Evolutionary conservation across 2,329 filamentous ascomycete species (phyloP), one percentile per base, ranked within the genome.

Genomic region (Akanthomyces dipterigenus): DNA sequence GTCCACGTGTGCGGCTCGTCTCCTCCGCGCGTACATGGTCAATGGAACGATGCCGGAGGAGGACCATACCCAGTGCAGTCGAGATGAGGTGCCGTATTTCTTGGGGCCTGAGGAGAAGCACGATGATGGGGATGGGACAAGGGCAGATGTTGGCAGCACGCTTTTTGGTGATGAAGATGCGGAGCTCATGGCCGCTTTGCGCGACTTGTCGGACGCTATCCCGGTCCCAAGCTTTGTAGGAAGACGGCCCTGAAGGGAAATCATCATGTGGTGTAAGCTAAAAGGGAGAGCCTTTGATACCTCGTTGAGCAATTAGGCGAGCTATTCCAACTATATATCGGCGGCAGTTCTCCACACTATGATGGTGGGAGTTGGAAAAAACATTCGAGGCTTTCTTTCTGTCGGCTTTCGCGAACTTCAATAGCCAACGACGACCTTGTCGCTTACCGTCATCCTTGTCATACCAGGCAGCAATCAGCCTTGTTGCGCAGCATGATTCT

Each of bases 11-110:
- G 49, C 73, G 0, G 71, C 69, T 0, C 69, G 67, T n/a, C 70
- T 75, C 18, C 70, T 77, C 1, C 67, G 74, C 0, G 69, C 65
- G 1, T 79, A 72, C 42, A 65, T 80, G 11, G 65, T 69, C 38
- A 68, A 76, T 16, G 77, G 77, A 2, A 73, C 69, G 4, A 38
- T 79, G 46, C 77, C 76, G 0, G 67, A 67, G 0, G 62, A 69
- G 20, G 31, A 49, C 5, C 55, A 57, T 16, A 38, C 43, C 11
- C 4, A 14, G 12, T 57, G 43, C 40, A 24, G 20, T 9, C 38
- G 53, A 18, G 53, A 55, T 45, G 24, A 45, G 3, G 20, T 22
- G 36, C 38, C 38, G 26, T 55, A 55, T 24, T 45, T 55, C 22
- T 5, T 31, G 4, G 20, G 14, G n/a, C 40, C 53, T n/a, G 36